Percentiles rank a stretch among this genome's conserved stretches.
Conservation (phyloP, 331 rosid genomes). For the Stylosanthes scabra region DNA sequence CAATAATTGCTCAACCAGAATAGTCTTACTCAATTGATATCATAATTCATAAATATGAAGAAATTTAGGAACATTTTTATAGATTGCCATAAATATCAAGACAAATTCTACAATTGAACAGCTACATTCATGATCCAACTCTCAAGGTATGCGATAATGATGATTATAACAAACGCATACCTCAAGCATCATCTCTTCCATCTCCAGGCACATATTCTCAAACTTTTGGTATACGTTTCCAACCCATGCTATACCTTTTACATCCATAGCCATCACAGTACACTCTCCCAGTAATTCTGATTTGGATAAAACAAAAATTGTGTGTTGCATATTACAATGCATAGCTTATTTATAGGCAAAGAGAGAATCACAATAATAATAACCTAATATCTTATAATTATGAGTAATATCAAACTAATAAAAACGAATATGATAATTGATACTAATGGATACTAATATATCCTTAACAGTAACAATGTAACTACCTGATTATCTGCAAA, state of each 20-base stretch:
- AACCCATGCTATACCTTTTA: conserved; percentile 77
- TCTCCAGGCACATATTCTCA: conserved; percentile 84
- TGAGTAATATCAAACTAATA: too few species aligned
- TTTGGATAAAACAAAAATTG: conserved; percentile 16
- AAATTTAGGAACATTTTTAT: too few species aligned
- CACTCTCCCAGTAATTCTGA: conserved; percentile 14
- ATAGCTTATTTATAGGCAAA: too few species aligned
- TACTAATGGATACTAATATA: too few species aligned
- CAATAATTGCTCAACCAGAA: too few species aligned
- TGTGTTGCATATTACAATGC: too few species aligned
- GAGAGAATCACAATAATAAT: too few species aligned
- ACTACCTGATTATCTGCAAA: conserved; percentile 44
- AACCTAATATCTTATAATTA: too few species aligned
- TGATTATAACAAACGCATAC: conserved; percentile 47
- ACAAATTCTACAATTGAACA: too few species aligned
- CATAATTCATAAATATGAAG: too few species aligned
- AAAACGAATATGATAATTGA: too few species aligned
- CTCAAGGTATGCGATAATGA: neutral
- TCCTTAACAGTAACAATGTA: conserved; percentile 1
- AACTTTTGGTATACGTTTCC: conserved; percentile 75
- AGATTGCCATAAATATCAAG: neutral
- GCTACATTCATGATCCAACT: conserved; percentile 21
- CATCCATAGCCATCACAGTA: conserved; percentile 60
- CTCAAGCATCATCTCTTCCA: conserved; percentile 77
- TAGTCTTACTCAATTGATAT: too few species aligned